phyloP scores from a whole-genome alignment of 371 early-diverging fungal genomes.

The Mucor velutinosus region DNA sequence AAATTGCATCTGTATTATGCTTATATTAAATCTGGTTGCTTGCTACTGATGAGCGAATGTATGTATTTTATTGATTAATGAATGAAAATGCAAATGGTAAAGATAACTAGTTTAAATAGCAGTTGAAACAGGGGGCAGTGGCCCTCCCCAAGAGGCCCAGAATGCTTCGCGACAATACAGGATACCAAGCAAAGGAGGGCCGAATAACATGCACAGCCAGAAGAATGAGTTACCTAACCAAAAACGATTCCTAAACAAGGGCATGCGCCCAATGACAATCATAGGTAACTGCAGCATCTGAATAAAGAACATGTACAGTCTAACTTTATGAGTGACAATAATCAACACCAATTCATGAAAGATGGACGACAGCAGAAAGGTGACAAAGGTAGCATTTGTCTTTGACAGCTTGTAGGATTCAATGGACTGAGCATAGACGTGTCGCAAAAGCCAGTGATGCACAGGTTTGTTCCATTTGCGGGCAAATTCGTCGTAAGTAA shows the following conservation, averaged over 20 bases:
- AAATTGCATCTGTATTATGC: neutral
- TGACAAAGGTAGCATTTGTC: constrained; percentile 75
- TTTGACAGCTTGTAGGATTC: constrained; percentile 75
- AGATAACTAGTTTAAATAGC: neutral
- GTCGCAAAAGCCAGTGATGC: constrained; percentile 92
- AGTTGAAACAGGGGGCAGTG: neutral
- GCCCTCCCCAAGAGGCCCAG: constrained; percentile 20
- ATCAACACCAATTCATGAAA: constrained; percentile 92
- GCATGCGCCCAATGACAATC: constrained; percentile 71
- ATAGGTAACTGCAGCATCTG: constrained; percentile 96
- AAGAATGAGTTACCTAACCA: constrained; percentile 81
- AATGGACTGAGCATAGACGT: constrained; percentile 87
- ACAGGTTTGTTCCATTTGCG: constrained; percentile 99
- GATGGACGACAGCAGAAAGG: constrained; percentile 86
- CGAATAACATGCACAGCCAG: constrained; percentile 85
- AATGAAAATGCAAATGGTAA: neutral
- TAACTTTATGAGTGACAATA: constrained; percentile 69
- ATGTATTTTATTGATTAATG: neutral
- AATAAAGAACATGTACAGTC: constrained; percentile 82
- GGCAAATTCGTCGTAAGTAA: constrained; percentile 94
- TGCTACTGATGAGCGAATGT: neutral
- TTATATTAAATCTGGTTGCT: neutral
- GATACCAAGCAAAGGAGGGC: constrained; percentile 81
- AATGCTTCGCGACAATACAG: constrained; percentile 69
- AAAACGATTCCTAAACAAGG: constrained; percentile 60